Evolutionary conservation across 148 eudicot genomes (phyloP).

Genomic region (Cornus controversa): DNA sequence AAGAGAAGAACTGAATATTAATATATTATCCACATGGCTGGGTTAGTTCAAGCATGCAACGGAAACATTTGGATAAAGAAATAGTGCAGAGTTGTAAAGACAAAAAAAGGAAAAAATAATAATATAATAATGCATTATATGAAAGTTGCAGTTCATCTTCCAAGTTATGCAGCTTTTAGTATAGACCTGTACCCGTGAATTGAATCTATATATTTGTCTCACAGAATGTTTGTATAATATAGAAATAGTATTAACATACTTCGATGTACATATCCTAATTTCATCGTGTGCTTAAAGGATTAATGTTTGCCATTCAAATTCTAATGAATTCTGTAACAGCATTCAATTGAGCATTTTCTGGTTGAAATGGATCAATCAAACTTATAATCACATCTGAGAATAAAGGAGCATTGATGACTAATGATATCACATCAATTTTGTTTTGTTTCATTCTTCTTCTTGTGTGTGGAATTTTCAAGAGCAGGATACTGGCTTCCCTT

Average conservation of each 20-base stretch:
- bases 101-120: background rate
- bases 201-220: too few species aligned
- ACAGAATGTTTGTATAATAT: background rate
- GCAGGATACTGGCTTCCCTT: conserved; percentile 93
- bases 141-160: background rate
- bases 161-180: too few species aligned
- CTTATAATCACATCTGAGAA: background rate
- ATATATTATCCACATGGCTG: background rate
- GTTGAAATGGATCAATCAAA: background rate
- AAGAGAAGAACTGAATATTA: background rate
- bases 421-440: background rate
- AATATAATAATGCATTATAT: background rate
- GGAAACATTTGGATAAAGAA: background rate
- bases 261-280: too few species aligned
- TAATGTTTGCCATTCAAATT: background rate
- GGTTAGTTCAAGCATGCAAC: background rate
- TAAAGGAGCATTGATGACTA: background rate
- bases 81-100: background rate
- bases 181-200: background rate
- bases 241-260: too few species aligned
- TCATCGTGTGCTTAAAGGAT: background rate
- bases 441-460: background rate
- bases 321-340: background rate
- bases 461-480: conserved; percentile 12
- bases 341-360: background rate